phyloP scores from a whole-genome alignment of 805 yeast species.

The Torulaspora indica region DNA sequence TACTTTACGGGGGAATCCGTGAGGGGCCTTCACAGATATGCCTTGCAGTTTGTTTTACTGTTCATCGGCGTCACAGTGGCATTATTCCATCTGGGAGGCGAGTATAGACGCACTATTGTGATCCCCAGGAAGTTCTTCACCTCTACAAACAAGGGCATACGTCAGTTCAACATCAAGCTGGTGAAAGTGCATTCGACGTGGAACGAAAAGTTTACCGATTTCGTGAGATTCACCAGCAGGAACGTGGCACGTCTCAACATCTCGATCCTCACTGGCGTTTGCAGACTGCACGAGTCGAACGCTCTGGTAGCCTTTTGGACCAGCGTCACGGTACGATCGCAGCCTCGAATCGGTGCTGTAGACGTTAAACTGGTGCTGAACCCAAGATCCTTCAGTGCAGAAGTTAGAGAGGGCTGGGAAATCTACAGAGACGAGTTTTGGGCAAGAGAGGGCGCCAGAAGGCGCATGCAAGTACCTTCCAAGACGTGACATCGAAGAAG shows the following conservation, averaged over 20 bases:
- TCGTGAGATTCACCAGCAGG: constrained; percentile 31
- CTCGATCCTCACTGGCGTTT: constrained; percentile 14
- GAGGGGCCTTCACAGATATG: constrained; percentile 37
- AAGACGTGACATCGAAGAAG: constrained; percentile 2
- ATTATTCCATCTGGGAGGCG: constrained; percentile 82
- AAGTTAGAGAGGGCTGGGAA: constrained; percentile 92
- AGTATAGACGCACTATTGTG: constrained; percentile 78
- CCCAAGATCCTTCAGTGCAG: constrained; percentile 76
- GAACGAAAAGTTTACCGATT: constrained; percentile 38
- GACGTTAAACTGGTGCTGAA: constrained; percentile 78
- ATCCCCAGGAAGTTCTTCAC: constrained; percentile 73
- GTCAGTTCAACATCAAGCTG: constrained; percentile 74
- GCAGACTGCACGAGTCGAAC: constrained; percentile 15
- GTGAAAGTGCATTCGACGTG: constrained; percentile 52
- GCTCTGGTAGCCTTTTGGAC: constrained; percentile 24
- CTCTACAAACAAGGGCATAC: constrained; percentile 81
- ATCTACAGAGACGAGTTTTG: constrained; percentile 88
- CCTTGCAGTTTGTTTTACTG: constrained; percentile 51
- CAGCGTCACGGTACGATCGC: constrained; percentile 38
- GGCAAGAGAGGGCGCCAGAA: constrained; percentile 72
- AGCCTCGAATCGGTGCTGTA: constrained; percentile 65
- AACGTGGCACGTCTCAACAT: constrained; percentile 23
- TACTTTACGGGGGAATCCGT: constrained; percentile 39
- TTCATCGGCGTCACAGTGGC: constrained; percentile 63
- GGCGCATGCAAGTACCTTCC: constrained; percentile 36